phyloP scores from a whole-genome alignment of 352 stramenopile species.

The Pythium periplocum region DNA sequence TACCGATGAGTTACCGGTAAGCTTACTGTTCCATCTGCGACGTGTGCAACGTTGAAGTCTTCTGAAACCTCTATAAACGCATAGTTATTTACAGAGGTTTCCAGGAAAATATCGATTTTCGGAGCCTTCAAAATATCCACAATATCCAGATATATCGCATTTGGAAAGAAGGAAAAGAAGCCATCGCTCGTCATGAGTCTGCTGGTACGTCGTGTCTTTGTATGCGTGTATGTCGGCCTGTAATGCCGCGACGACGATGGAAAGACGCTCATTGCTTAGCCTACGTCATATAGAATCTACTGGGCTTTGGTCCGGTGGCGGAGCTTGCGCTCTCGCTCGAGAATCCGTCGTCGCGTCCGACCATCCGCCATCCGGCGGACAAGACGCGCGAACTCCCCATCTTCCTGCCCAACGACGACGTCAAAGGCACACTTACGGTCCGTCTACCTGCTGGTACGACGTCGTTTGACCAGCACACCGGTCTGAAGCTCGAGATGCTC shows the following conservation, averaged over 20 bases:
- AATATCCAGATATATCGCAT: no score
- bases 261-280: no score
- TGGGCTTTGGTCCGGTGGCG: slow-evolving; percentile 43
- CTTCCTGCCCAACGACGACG: slow-evolving; percentile 42
- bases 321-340: slow-evolving; percentile 36
- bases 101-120: no score
- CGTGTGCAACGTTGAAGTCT: background rate
- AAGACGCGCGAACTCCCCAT: slow-evolving; percentile 41
- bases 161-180: no score
- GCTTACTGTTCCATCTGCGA: slow-evolving; percentile 4
- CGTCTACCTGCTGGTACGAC: slow-evolving; percentile 86
- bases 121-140: no score
- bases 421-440: slow-evolving; percentile 68
- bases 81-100: no score
- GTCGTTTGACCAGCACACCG: slow-evolving; percentile 87
- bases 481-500: slow-evolving; percentile 95
- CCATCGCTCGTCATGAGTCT: slow-evolving; percentile 11
- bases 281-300: slow-evolving; percentile 34
- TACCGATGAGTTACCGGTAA: slow-evolving; percentile 8
- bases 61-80: no score
- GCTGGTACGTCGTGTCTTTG: slow-evolving; percentile 6
- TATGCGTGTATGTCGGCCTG: background rate
- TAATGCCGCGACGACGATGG: background rate
- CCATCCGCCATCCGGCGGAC: slow-evolving; percentile 19
- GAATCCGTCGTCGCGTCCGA: slow-evolving; percentile 22